These are phyloP conservation scores for Calocera cornea DNA, from an alignment of 768 basidiomycete species.

Conservation along the genomic window DNA sequence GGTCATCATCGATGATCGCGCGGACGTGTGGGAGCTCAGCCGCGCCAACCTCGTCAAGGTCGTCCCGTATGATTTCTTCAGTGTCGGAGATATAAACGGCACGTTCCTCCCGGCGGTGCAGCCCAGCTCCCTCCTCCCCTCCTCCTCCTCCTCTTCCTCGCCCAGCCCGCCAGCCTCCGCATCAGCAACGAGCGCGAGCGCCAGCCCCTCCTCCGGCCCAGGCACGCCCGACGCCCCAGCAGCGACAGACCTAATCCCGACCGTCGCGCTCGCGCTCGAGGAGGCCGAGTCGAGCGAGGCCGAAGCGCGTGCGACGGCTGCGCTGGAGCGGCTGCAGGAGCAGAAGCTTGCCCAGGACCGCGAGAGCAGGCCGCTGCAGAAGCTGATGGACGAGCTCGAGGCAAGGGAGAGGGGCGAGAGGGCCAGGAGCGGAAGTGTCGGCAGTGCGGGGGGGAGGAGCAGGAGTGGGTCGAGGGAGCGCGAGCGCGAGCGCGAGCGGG, in stretches of 20 bases:
- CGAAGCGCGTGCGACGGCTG: constrained; percentile 50
- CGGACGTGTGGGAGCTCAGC: constrained; percentile 97
- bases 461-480: neutral
- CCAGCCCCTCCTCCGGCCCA: neutral
- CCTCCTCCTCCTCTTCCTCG: neutral
- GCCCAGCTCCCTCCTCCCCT: constrained; percentile 32
- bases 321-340: constrained; percentile 76
- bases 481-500: neutral
- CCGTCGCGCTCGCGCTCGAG: constrained; percentile 22
- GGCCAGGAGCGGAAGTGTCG: neutral
- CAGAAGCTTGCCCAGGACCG: constrained; percentile 69
- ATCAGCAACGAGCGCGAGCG: too few relatives aligned
- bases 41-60: constrained; percentile 87
- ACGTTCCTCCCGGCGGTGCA: constrained; percentile 75
- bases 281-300: constrained; percentile 31
- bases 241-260: constrained; percentile 6
- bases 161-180: neutral
- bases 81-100: constrained; percentile 97
- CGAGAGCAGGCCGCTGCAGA: constrained; percentile 37
- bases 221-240: neutral
- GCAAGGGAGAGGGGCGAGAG: neutral
- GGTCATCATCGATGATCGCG: constrained; percentile 95
- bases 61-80: constrained; percentile 96
- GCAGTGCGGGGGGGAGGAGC: neutral
- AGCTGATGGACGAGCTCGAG: constrained; percentile 16